Base-by-base conservation (phyloP, 345 rosid species). In the Geranium rotundifolium region DNA sequence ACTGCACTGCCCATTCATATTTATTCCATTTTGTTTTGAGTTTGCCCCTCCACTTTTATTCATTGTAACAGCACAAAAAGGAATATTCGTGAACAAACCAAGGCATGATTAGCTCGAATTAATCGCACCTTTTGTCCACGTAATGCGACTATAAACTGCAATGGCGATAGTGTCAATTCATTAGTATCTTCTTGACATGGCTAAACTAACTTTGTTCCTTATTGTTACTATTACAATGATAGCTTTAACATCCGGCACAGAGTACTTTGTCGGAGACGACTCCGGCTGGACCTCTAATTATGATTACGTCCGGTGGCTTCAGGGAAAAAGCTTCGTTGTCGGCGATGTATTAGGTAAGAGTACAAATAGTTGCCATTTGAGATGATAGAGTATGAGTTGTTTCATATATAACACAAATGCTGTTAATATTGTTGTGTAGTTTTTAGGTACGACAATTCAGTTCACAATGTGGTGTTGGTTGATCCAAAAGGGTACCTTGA, bases 231-330 rank as follows among this genome's bases (percentile, higher is more conserved):
- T 54, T 54, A 2, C 65, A 9, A 1, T n/a, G 20, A 29, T 52
- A 30, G 31, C 27, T 23, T 0, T 23, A 2, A 61, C 62, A n/a
- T 59, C 18, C 52, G 70, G 59, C 1, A 19, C 63, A 18, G 14
- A 60, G 3, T 67, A 60, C 58, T 8, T n/a, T 0, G 70, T 67
- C 13, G 69, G 69, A 17, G 58, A 66, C 29, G 6, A 19, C 0
- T 29, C 14, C 2, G 58, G 67, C n/a, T 66, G 69, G 69, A 66
- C 12, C 57, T 8, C 13, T 19, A 5, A 50, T 19, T 63, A 31
- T 17, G 29, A 49, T 46, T 31, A 5, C 0, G 10, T 58, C 46
- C 12, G 58, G 3, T 66, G 69, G 59, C n/a, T 19, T 4, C 58
- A 20, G 1, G 57, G 63, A 12, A 58, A 66, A 20, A 49, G 16